phyloP scores from a whole-genome alignment of 208 protist species.

The Lotmaria passim region DNA sequence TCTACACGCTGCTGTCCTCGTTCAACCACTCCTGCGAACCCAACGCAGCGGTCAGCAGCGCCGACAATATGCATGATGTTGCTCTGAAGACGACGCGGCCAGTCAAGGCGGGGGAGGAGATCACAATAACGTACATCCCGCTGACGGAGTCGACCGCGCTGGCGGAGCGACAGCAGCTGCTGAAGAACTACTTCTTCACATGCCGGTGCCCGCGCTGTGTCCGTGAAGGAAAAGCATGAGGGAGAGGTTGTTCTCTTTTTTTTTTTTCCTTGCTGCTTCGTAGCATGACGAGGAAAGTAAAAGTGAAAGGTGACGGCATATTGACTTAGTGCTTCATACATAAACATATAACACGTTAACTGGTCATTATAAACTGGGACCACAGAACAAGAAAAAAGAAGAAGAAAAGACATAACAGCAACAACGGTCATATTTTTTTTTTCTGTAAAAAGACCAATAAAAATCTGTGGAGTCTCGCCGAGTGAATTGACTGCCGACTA shows the following conservation, averaged over 20 bases:
- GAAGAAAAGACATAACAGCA: no score
- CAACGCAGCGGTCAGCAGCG: conserved; percentile 51
- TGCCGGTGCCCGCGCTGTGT: conserved; percentile 65
- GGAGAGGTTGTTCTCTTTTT: background rate
- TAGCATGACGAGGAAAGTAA: background rate
- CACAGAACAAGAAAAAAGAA: no score
- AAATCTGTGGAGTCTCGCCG: no score
- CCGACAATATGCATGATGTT: conserved; percentile 70
- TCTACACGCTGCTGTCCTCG: conserved; percentile 74
- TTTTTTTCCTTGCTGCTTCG: background rate
- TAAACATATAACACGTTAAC: background rate
- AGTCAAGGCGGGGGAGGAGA: conserved; percentile 52
- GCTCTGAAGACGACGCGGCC: conserved; percentile 51
- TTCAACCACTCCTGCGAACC: conserved; percentile 87
- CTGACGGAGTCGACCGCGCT: conserved; percentile 19
- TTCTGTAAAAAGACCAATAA: no score
- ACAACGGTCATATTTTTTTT: no score
- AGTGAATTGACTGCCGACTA: no score
- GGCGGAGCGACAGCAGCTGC: conserved; percentile 43
- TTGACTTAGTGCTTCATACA: no score
- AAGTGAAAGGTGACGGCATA: background rate
- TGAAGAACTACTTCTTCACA: conserved; percentile 80
- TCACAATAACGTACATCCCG: conserved; percentile 86
- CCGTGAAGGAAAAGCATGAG: conserved; percentile 16
- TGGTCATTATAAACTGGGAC: no score